phyloP scores from a whole-genome alignment of 164 flowering plant genomes.

The Liriodendron chinense region DNA sequence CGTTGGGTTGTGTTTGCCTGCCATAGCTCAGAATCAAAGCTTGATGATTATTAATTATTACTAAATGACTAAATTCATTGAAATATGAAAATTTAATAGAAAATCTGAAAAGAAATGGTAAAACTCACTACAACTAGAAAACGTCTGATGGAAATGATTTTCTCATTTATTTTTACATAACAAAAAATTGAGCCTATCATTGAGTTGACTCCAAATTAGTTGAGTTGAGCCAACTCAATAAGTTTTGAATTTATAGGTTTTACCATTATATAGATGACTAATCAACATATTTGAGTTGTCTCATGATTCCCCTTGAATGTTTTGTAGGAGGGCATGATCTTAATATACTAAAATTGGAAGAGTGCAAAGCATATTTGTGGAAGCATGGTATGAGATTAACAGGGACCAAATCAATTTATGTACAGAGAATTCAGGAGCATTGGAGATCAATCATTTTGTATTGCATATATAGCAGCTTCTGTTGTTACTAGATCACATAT shows the following conservation, averaged over 20 bases:
- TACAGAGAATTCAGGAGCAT: slow-evolving; percentile 56
- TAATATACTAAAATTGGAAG: slow-evolving; percentile 26
- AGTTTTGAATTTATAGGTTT: neutral
- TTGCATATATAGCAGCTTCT: neutral
- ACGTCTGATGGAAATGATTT: too few species aligned
- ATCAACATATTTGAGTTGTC: neutral
- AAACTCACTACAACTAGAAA: too few species aligned
- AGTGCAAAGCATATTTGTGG: slow-evolving; percentile 54
- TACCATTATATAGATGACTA: neutral
- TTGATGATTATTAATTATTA: too few species aligned
- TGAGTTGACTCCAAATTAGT: neutral
- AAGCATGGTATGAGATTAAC: slow-evolving; percentile 49
- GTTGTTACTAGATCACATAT: neutral
- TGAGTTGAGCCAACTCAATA: neutral
- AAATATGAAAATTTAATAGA: too few species aligned
- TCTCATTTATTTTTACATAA: too few species aligned
- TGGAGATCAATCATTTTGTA: slow-evolving; percentile 37
- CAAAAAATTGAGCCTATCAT: too few species aligned
- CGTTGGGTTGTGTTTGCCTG: too few species aligned
- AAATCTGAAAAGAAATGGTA: too few species aligned
- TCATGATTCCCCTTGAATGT: neutral
- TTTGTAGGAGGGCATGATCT: slow-evolving; percentile 22
- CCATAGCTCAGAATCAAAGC: too few species aligned
- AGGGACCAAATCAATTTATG: slow-evolving; percentile 48
- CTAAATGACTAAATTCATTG: too few species aligned